Percentiles rank a stretch among this genome's conserved stretches.
These are phyloP conservation scores for Nicotiana benthamiana DNA, from an alignment of 257 asterid genomes.

Conservation along the genomic window DNA sequence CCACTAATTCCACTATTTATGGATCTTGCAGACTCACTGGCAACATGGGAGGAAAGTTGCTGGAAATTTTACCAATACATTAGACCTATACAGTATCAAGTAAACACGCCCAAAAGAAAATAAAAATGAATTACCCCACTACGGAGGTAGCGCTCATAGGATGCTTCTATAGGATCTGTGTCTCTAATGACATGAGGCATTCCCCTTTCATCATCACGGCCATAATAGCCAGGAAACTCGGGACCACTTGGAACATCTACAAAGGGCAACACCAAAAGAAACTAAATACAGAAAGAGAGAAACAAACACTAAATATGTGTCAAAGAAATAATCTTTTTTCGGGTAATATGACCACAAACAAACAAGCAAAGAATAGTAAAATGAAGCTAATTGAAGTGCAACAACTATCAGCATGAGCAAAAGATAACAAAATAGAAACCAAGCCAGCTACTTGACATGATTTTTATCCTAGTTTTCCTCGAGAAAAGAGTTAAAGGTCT, in stretches of 20 bases:
- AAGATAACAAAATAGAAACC: neutral
- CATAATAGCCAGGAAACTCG: conserved; percentile 40
- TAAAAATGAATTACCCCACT: conserved; percentile 33
- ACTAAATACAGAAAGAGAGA: neutral
- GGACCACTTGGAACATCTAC: conserved; percentile 56
- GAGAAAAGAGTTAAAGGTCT: neutral
- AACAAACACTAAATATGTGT: neutral
- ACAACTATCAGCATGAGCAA: neutral
- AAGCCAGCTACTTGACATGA: neutral
- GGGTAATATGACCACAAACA: neutral
- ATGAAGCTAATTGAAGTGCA: neutral
- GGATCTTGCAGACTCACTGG: conserved; percentile 48
- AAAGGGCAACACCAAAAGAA: neutral
- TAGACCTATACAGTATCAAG: neutral
- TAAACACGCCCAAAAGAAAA: neutral
- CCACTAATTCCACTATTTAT: conserved; percentile 39
- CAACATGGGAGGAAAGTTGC: conserved; percentile 45
- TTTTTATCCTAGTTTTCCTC: neutral
- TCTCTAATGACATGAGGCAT: conserved; percentile 47
- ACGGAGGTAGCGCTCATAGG: conserved; percentile 74
- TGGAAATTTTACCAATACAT: conserved; percentile 14
- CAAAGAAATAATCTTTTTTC: neutral
- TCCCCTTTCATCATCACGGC: conserved; percentile 48
- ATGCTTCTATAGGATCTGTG: conserved; percentile 64
- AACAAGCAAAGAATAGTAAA: neutral